These are phyloP conservation scores for Solanum hybrid DNA, from an alignment of 305 asterid species.

Conservation along the genomic window DNA sequence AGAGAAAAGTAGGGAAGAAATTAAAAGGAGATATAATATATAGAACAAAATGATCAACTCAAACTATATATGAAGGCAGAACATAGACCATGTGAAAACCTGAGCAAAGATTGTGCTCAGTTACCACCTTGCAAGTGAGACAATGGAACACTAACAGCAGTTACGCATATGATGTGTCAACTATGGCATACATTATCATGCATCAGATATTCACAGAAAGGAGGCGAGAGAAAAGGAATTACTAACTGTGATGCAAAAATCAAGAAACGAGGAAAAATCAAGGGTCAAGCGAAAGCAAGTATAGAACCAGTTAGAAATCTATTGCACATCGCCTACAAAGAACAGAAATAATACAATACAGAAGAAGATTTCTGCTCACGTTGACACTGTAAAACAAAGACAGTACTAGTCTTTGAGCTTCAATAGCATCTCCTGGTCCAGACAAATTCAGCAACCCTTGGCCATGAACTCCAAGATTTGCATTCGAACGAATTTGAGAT, in stretches of 20 bases:
- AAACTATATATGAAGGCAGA: not conserved
- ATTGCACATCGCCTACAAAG: not conserved
- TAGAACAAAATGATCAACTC: not conserved
- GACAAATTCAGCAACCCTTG: conserved; percentile 88
- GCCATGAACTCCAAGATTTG: conserved; percentile 94
- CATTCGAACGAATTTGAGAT: conserved; percentile 90
- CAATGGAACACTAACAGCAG: not conserved
- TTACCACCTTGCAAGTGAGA: conserved; percentile 1
- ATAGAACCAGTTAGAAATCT: not conserved
- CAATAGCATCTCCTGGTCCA: conserved; percentile 93
- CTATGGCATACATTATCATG: not conserved
- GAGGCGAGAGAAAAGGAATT: not conserved
- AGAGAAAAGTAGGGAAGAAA: conserved; percentile 4
- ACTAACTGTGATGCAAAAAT: not conserved
- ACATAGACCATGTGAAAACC: not conserved
- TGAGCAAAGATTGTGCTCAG: not conserved
- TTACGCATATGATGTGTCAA: not conserved
- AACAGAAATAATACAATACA: not conserved
- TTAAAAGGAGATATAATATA: conserved; percentile 1
- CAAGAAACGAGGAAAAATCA: not conserved
- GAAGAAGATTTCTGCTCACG: conserved; percentile 40
- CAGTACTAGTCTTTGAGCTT: conserved; percentile 89
- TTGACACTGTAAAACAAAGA: conserved; percentile 86
- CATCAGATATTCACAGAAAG: not conserved
- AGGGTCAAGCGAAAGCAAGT: not conserved